Base-by-base conservation (phyloP, 257 asterid species). In the Apocynum venetum region DNA sequence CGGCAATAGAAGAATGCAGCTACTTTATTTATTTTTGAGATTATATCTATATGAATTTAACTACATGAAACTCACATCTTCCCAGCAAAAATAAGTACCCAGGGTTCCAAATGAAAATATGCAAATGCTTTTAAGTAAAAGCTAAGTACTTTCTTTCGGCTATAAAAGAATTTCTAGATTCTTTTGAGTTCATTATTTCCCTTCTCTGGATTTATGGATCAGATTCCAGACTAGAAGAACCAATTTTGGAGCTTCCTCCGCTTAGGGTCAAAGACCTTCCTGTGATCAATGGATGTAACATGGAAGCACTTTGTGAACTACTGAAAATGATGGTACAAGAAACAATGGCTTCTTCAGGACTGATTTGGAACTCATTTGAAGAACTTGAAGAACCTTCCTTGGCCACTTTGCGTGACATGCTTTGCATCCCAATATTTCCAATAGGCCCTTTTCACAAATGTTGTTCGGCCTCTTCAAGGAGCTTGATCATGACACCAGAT, bases 381-480 rank as follows among this genome's bases (percentile, higher is more conserved):
- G 87, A 86, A 47, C 89, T 88, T 3, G 90, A 88, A 71, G 82
- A 84, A 52, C 12, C 73, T 8, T 75, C 86, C 8, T 64, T 88
- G 8, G 9, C 60, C 64, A 74, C 79, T 78, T 83, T 83, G 19
- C 44, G 43, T 44, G 75, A 78, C 14, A 76, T 79, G 9, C 82
- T 86, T 53, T 57, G 77, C 38, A 67, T 86, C 66, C 90, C 84
- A 63, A 59, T 78, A 76, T 81, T 84, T 75, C 75, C 86, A 6
- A 61, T 86, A 36, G 90, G 90, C 41, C 90, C 90, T 4, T 84
- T 86, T 68, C 92, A 84, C 80, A 87, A 86, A 59, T 83, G 69
- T 57, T 69, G 31, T 38, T 20, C 87, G 2, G 56, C 79, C 51
- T 60, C 84, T 15, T 84, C 91, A 8, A 84, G 76, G 1, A 82